A percentile compares a stretch with the other conserved stretches of the same genome.
Conservation (phyloP, 768 basidiomycete genomes). For the Russula emetica region DNA sequence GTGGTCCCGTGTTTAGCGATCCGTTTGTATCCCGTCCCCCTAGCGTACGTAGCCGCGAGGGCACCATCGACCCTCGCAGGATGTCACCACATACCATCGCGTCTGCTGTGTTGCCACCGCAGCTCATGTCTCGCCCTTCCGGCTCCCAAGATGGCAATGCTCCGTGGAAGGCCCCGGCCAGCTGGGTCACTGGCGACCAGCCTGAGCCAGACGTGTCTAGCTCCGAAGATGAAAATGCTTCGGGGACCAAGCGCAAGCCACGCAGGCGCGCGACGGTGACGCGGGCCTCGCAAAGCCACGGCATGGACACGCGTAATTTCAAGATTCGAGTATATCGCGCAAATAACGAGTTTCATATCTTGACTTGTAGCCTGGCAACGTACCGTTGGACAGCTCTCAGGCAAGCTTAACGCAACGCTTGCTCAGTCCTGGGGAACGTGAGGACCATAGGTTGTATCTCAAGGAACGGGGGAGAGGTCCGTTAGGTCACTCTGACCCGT, state of each 20-base stretch:
- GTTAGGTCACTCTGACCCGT: conserved; percentile 28
- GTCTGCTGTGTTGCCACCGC: conserved; percentile 21
- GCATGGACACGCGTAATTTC: conserved; percentile 33
- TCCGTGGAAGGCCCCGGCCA: conserved; percentile 67
- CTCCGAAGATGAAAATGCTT: conserved; percentile 39
- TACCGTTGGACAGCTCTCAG: conserved; percentile 67
- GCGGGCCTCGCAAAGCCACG: conserved; percentile 2
- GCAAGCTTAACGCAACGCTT: conserved; percentile 60
- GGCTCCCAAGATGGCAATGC: conserved; percentile 27
- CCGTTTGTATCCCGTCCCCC: conserved; percentile 23
- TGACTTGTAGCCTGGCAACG: conserved; percentile 55
- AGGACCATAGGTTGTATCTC: conserved; percentile 66
- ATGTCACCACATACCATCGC: conserved; percentile 20
- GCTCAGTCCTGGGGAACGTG: conserved; percentile 45
- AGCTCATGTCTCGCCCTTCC: conserved; percentile 10
- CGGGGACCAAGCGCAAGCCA: conserved; percentile 28
- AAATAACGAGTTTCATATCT: conserved; percentile 67
- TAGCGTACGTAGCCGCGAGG: conserved; percentile 17
- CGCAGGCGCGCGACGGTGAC: conserved; percentile 22
- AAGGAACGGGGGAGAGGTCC: conserved; percentile 72
- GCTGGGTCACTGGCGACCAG: conserved; percentile 61
- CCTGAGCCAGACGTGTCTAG: conserved; percentile 41
- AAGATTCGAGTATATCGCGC: conserved; percentile 74
- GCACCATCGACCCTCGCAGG: conserved; percentile 16
- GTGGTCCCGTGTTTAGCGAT: conserved; percentile 25